Evolutionary conservation across 2,329 filamentous ascomycete genomes (phyloP), one percentile per base, ranked within the genome.

Genomic region (Seiridium unicorne): DNA sequence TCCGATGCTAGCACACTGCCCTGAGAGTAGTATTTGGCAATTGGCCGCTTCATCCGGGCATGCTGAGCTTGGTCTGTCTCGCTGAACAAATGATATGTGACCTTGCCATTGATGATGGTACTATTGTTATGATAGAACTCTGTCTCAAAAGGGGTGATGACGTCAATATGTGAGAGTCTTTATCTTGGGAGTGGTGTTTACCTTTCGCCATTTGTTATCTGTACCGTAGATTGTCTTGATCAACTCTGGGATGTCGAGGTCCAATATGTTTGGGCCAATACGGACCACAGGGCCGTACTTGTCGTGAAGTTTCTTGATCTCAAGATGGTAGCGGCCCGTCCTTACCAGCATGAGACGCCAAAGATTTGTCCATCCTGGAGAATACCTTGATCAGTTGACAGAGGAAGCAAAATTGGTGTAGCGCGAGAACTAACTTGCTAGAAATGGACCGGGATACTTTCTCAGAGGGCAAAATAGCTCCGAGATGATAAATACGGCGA

Each of bases 221-320:
- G 69, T 70, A 60, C 65, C 67, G 61, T 75, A 77, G 26, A 76
- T 62, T 2, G 69, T 70, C 59, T 72, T 72, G 61, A 70, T 62
- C 55, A 73, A 57, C 38, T 65, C 64, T 8, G 69, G 69, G 3
- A 64, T 49, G 57, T 71, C 66, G 2, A 74, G 60, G 34, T 70
- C 68, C 1, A 73, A 35, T 11, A 67, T 54, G 42, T 73, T 72
- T 5, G 75, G 75, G 1, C 70, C 74, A 44, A 76, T 72, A 11
- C 74, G 72, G 26, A 77, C 70, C 47, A 75, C 66, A 1, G 74
- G 73, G 1, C 75, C 74, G 61, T 76, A 72, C 53, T 72, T 71
- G n/a, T 73, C 66, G 59, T 76, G 74, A 3, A 76, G 67, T 47
- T 72, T 64, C 46, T 69, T 68, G 51, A 72, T 69, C 1, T 62